Evolutionary conservation across 257 asterid species (phyloP).

Genomic region (Cordia subcordata): DNA sequence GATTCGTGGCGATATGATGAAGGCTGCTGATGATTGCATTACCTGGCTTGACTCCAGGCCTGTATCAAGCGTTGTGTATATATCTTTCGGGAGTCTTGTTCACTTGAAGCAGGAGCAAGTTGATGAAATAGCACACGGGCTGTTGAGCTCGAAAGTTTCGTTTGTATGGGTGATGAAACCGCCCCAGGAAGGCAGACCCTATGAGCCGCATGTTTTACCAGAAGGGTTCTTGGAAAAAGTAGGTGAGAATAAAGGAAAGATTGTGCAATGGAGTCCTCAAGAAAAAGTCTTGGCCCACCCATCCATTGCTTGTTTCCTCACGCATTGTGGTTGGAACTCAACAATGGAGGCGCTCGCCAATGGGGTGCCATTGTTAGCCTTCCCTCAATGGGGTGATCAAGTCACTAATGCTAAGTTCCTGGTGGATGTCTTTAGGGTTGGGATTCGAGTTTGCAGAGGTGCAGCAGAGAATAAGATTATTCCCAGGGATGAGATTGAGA

Average conservation of each 20-base stretch:
- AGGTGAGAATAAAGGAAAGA: slow-evolving; percentile 46
- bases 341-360: no score
- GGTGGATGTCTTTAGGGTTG: slow-evolving; percentile 18
- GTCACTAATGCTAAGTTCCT: no score
- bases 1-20: slow-evolving; percentile 37
- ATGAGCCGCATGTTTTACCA: slow-evolving; percentile 36
- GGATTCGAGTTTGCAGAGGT: slow-evolving; percentile 55
- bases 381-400: no score
- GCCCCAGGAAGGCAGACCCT: slow-evolving; percentile 19
- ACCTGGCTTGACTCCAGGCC: slow-evolving; percentile 57
- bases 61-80: slow-evolving; percentile 53
- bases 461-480: slow-evolving; percentile 58
- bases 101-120: no score
- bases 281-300: no score
- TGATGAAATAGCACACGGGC: no score
- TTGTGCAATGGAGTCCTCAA: slow-evolving; percentile 76
- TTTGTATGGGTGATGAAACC: slow-evolving; percentile 68
- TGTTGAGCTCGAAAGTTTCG: slow-evolving; percentile 33
- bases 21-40: slow-evolving; percentile 41
- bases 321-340: no score
- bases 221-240: slow-evolving; percentile 43
- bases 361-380: no score
- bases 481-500: no score
- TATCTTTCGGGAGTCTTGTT: slow-evolving; percentile 74
- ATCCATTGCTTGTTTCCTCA: no score